Percentiles rank a stretch among this genome's conserved stretches.
These are phyloP conservation scores for Triticum urartu DNA, from an alignment of 176 grass and related monocot genomes.

Conservation along the genomic window DNA sequence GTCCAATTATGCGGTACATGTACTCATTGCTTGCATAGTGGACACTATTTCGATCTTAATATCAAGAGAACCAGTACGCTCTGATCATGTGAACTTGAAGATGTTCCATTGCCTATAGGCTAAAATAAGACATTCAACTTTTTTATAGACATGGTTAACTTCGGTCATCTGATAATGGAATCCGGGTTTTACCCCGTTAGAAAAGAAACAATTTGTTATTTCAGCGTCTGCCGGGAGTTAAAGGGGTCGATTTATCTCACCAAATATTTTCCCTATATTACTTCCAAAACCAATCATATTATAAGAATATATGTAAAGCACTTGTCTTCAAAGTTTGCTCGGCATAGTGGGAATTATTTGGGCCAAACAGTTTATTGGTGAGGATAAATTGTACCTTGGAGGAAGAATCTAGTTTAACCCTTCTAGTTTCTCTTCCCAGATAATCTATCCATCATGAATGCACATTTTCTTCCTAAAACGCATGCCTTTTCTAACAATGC, in stretches of 20 bases:
- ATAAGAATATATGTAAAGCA: neutral
- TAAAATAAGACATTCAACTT: neutral
- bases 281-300: neutral
- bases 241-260: neutral
- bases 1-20: neutral
- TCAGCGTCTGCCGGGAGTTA: neutral
- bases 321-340: neutral
- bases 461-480: neutral
- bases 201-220: neutral
- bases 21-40: neutral
- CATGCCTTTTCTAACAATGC: too few relatives aligned
- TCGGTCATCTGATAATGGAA: conserved; percentile 1
- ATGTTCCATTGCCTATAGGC: neutral
- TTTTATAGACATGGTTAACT: neutral
- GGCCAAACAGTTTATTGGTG: neutral
- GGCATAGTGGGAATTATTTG: neutral
- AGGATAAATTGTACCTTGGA: neutral
- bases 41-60: neutral
- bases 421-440: conserved; percentile 4
- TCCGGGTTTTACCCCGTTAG: neutral
- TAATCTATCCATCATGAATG: neutral
- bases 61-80: neutral
- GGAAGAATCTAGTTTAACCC: neutral
- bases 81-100: conserved; percentile 8
- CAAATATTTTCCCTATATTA: neutral